These are phyloP conservation scores for Roridomyces roridus DNA, from an alignment of 768 basidiomycete genomes.

Conservation along the genomic window DNA sequence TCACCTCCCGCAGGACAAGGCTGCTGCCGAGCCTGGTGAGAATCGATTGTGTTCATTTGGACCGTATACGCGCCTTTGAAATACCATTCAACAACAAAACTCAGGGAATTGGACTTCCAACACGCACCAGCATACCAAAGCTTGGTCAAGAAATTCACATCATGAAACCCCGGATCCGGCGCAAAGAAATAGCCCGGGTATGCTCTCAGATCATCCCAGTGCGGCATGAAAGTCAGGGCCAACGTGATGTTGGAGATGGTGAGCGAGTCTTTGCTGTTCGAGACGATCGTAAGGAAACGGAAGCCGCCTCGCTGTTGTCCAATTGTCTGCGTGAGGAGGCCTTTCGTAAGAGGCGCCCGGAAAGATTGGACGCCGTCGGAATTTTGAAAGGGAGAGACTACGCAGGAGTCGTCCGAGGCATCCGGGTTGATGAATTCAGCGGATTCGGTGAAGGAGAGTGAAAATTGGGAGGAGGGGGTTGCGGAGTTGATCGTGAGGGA, in stretches of 20 bases:
- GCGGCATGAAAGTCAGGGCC: conserved; percentile 54
- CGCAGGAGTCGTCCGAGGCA: conserved; percentile 49
- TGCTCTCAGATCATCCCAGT: conserved; percentile 49
- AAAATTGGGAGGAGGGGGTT: conserved; percentile 39
- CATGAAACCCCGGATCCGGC: conserved; percentile 45
- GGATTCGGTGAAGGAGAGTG: conserved; percentile 58
- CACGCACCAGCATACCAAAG: conserved; percentile 55
- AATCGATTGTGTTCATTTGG: conserved; percentile 53
- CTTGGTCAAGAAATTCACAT: conserved; percentile 53
- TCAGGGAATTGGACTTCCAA: neutral
- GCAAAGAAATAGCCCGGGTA: conserved; percentile 58
- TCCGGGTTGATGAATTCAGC: conserved; percentile 50
- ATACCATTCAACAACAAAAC: neutral
- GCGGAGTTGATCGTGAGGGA: conserved; percentile 36
- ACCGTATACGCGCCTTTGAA: conserved; percentile 51
- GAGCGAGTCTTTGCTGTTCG: conserved; percentile 41
- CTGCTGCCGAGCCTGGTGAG: conserved; percentile 39
- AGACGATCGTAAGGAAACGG: conserved; percentile 51
- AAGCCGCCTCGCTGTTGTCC: conserved; percentile 53
- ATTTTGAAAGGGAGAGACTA: conserved; percentile 28
- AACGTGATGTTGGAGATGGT: conserved; percentile 50
- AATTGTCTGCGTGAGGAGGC: conserved; percentile 40
- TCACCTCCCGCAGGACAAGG: conserved; percentile 31
- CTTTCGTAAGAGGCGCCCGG: conserved; percentile 32
- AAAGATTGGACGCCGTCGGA: conserved; percentile 43